phyloP scores from a whole-genome alignment of 768 basidiomycete genomes.

The Boletus vermiculosoides region DNA sequence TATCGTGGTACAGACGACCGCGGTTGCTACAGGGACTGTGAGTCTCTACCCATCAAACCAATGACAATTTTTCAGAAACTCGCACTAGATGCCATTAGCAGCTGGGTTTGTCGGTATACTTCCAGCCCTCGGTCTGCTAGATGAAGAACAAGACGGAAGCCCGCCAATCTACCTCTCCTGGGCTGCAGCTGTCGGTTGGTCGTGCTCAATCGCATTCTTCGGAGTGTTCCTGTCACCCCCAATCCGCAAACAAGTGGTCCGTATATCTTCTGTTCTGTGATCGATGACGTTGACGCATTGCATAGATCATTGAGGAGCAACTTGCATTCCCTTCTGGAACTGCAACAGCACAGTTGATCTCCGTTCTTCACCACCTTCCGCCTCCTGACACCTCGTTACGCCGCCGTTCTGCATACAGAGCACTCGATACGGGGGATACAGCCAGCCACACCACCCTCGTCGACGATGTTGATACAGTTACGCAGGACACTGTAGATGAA shows the following conservation, averaged over 20 bases:
- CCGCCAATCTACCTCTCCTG: constrained; percentile 74
- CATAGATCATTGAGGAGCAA: constrained; percentile 89
- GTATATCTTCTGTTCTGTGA: constrained; percentile 26
- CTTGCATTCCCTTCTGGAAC: constrained; percentile 94
- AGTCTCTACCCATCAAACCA: neutral
- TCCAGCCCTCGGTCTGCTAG: constrained; percentile 83
- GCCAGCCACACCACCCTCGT: constrained; percentile 14
- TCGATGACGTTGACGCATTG: constrained; percentile 3
- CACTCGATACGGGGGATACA: constrained; percentile 33
- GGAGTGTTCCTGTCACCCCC: constrained; percentile 98
- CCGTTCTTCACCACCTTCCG: constrained; percentile 79
- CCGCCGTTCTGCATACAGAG: constrained; percentile 56
- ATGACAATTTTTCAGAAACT: neutral
- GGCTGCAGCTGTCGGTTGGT: constrained; percentile 79
- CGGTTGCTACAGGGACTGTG: constrained; percentile 85
- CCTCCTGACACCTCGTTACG: constrained; percentile 60
- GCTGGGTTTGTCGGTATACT: constrained; percentile 91
- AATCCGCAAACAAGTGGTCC: constrained; percentile 88
- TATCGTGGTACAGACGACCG: constrained; percentile 91
- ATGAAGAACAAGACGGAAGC: constrained; percentile 69
- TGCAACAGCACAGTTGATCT: constrained; percentile 92
- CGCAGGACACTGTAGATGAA: constrained; percentile 28
- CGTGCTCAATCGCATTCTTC: constrained; percentile 89
- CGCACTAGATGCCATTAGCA: constrained; percentile 69
- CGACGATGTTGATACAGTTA: constrained; percentile 3